Conservation (phyloP, 2,329 filamentous ascomycete species). For the Diaporthe sp. region DNA sequence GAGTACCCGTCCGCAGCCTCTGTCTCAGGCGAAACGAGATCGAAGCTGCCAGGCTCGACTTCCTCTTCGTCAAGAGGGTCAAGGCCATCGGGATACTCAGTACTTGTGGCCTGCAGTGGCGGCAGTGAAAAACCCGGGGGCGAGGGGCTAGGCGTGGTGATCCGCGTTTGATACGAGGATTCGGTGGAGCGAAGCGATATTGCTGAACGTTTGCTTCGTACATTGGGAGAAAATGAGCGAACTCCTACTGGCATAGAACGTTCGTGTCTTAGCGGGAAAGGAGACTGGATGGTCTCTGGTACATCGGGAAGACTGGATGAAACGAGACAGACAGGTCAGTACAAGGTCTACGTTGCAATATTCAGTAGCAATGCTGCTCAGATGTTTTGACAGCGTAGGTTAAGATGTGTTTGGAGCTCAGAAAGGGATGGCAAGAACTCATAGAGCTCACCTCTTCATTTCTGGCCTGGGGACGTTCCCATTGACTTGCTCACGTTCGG, state of each 20-base stretch:
- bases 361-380: not conserved
- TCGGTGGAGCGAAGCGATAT: not conserved
- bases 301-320: not conserved
- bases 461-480: not conserved
- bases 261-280: not conserved
- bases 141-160: not conserved
- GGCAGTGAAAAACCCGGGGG: not conserved
- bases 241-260: not conserved
- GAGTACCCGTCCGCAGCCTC: conserved; percentile 53
- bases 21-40: conserved; percentile 51
- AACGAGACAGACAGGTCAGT: not conserved
- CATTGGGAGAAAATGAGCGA: not conserved
- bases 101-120: not conserved
- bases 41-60: conserved; percentile 62
- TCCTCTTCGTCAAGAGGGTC: conserved; percentile 49
- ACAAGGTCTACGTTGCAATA: not conserved
- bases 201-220: conserved; percentile 1
- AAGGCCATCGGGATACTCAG: conserved; percentile 43
- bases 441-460: not conserved
- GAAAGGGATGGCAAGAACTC: not conserved
- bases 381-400: too few relatives aligned
- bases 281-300: not conserved
- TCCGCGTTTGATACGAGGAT: not conserved
- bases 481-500: not conserved
- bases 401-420: not conserved